Percentiles rank a stretch among this genome's conserved stretches.
phyloP scores from a whole-genome alignment of 140 eudicot species.

The Oenanthe javanica region DNA sequence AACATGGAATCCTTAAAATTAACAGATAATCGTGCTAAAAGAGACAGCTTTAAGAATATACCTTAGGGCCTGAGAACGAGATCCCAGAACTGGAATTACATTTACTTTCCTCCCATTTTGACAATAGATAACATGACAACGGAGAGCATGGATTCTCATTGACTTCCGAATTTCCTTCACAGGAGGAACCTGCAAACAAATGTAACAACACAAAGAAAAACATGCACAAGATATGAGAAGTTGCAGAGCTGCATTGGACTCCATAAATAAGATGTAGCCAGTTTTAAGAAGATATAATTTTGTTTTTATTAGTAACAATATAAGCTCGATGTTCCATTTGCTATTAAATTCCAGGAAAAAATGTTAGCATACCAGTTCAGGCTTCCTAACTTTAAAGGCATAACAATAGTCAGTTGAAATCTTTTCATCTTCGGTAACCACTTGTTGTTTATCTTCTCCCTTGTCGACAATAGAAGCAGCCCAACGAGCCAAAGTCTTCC shows the following conservation, averaged over 20 bases:
- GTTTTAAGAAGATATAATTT: neutral
- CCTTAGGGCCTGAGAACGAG: slow-evolving; percentile 99
- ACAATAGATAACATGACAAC: slow-evolving; percentile 82
- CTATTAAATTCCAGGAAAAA: neutral
- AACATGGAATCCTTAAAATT: neutral
- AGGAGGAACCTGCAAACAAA: slow-evolving; percentile 68
- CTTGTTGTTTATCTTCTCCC: slow-evolving; percentile 56
- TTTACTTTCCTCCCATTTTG: slow-evolving; percentile 77
- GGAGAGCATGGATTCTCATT: slow-evolving; percentile 96
- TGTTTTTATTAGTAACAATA: neutral
- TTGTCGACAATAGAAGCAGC: slow-evolving; percentile 54
- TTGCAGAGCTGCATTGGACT: neutral
- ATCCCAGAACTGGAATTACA: slow-evolving; percentile 87
- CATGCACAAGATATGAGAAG: neutral
- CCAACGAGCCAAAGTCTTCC: slow-evolving; percentile 94
- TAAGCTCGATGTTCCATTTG: neutral
- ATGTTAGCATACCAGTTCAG: slow-evolving; percentile 52
- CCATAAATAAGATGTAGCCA: neutral
- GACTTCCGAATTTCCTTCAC: slow-evolving; percentile 75
- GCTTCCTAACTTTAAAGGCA: slow-evolving; percentile 72
- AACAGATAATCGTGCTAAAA: neutral
- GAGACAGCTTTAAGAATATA: slow-evolving; percentile 10
- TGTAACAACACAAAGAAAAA: slow-evolving; percentile 8
- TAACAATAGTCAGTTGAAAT: slow-evolving; percentile 84
- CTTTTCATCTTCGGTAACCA: slow-evolving; percentile 83